Evolutionary conservation across 345 rosid genomes (phyloP).

Genomic region (Eucalyptus grandis): DNA sequence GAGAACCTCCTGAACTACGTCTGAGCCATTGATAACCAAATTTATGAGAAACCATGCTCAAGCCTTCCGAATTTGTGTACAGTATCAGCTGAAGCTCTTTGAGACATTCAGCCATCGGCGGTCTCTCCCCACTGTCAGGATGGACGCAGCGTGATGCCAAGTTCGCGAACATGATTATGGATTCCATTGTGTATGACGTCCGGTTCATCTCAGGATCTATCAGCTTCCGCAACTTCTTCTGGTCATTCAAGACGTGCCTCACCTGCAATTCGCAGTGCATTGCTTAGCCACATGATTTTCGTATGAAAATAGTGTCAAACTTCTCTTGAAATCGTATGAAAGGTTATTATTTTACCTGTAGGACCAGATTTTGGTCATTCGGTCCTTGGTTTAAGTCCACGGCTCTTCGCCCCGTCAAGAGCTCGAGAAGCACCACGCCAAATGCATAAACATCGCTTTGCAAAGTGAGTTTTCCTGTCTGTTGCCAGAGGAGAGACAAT

Average conservation of each 20-base stretch:
- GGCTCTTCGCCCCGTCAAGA: constrained; percentile 1
- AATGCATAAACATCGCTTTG: constrained; percentile 1
- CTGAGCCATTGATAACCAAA: background rate
- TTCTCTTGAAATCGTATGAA: background rate
- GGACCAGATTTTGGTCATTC: background rate
- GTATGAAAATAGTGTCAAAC: background rate
- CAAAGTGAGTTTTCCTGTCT: constrained; percentile 1
- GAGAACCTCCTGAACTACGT: background rate
- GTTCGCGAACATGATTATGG: background rate
- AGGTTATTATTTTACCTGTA: background rate
- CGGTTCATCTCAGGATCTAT: background rate
- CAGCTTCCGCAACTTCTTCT: background rate
- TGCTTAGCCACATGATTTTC: background rate
- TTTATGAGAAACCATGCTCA: background rate
- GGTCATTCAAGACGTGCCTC: background rate
- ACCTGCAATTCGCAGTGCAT: background rate
- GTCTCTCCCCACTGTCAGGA: background rate
- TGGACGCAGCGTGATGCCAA: background rate
- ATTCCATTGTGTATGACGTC: background rate
- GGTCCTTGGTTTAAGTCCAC: background rate
- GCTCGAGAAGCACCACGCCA: background rate
- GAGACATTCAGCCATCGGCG: background rate
- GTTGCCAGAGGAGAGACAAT: background rate
- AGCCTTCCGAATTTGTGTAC: background rate
- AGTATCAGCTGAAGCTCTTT: background rate